A percentile compares a stretch with the other conserved stretches of the same genome.
These are phyloP conservation scores for Trametes cinnabarina DNA, from an alignment of 768 basidiomycete genomes.

Conservation along the genomic window DNA sequence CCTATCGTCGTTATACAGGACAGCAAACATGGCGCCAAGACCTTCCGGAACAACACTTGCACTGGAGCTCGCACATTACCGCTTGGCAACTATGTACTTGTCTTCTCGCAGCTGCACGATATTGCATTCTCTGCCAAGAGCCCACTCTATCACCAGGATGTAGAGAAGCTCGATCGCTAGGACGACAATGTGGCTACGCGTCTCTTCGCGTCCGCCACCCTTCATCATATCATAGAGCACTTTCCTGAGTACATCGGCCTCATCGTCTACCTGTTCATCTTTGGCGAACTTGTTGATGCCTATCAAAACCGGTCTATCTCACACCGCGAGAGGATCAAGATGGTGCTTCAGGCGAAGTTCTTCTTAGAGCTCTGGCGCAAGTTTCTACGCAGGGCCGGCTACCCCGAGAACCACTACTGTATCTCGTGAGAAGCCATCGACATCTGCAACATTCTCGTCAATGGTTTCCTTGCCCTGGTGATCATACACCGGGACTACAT, in stretches of 20 bases:
- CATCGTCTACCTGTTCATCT: conserved; percentile 37
- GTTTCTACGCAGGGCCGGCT: background rate
- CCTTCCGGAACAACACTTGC: no score
- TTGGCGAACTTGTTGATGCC: conserved; percentile 27
- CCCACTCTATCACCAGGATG: conserved; percentile 28
- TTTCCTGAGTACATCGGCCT: conserved; percentile 28
- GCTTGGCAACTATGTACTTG: no score
- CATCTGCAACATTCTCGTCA: conserved; percentile 3
- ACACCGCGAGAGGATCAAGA: conserved; percentile 24
- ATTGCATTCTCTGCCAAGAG: conserved; percentile 23
- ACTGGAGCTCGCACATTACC: no score
- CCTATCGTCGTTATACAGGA: no score
- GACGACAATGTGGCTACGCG: conserved; percentile 43
- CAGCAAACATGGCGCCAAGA: no score
- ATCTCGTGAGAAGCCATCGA: background rate
- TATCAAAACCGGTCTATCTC: conserved; percentile 28
- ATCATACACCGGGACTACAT: conserved; percentile 32
- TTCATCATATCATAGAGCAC: conserved; percentile 24
- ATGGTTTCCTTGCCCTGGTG: background rate
- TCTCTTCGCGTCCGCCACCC: conserved; percentile 27
- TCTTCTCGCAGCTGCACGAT: conserved; percentile 8
- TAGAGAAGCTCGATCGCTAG: conserved; percentile 41
- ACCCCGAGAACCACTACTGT: background rate
- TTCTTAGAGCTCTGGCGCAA: conserved; percentile 28
- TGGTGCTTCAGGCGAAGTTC: conserved; percentile 24